Evolutionary conservation across 768 basidiomycete genomes (phyloP).

Genomic region (Mycena vitilis): DNA sequence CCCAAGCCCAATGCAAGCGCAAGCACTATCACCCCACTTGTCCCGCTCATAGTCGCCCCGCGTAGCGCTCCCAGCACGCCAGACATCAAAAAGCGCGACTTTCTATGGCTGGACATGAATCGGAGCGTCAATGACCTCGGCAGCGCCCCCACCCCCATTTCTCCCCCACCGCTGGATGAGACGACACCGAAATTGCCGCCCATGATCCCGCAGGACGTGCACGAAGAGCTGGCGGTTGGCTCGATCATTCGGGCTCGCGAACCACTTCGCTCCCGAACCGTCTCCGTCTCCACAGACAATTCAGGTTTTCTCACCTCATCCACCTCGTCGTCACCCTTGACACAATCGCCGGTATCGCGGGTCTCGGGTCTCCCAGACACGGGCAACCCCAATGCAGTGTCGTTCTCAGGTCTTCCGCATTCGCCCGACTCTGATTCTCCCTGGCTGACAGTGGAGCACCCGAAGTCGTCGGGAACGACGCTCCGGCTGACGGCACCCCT

Average conservation of each 20-base stretch:
- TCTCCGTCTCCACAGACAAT: slow-evolving; percentile 35
- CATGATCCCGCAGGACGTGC: slow-evolving; percentile 23
- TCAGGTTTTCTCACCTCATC: slow-evolving; percentile 40
- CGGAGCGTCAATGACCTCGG: slow-evolving; percentile 25
- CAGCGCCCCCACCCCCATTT: slow-evolving; percentile 21
- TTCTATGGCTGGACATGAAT: slow-evolving; percentile 27
- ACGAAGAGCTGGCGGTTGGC: slow-evolving; percentile 34
- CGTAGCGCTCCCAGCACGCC: slow-evolving; percentile 22
- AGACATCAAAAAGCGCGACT: slow-evolving; percentile 28
- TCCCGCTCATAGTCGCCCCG: slow-evolving; percentile 38
- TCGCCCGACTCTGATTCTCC: slow-evolving; percentile 12
- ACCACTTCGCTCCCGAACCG: slow-evolving; percentile 35
- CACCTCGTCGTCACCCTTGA: slow-evolving; percentile 25
- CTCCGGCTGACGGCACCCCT: slow-evolving; percentile 65
- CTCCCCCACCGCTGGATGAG: slow-evolving; percentile 23
- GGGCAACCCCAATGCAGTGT: slow-evolving; percentile 19
- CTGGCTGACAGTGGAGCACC: slow-evolving; percentile 26
- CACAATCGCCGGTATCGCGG: slow-evolving; percentile 28
- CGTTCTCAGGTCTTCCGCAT: slow-evolving; percentile 32
- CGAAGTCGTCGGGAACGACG: slow-evolving; percentile 41
- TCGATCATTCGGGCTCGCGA: slow-evolving; percentile 37
- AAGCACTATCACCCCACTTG: slow-evolving; percentile 34
- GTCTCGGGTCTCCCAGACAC: slow-evolving; percentile 30
- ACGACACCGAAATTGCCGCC: slow-evolving; percentile 36
- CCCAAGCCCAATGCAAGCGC: slow-evolving; percentile 39